Base-by-base conservation (phyloP, 1,139 yeast species). In the Komagataea norvegica region DNA sequence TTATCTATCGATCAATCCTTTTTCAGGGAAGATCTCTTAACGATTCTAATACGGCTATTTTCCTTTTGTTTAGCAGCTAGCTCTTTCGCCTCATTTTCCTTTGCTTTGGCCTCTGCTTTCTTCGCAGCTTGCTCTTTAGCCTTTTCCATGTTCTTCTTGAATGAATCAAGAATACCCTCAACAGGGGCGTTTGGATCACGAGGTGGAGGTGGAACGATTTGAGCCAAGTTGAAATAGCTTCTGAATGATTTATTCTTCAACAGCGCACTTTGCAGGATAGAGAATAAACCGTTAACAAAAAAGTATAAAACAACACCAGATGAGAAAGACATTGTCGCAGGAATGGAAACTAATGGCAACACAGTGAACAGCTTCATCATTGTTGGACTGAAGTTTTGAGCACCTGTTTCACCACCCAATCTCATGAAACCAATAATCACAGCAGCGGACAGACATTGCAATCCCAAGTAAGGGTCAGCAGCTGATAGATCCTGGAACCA, bases 351-450 rank as follows among this genome's bases (percentile, higher is more conserved):
- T 48, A 88, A 69, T 18, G 97, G 97, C 52, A 87, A 62, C 42
- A 71, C 68, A 34, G 84, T 78, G 67, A 89, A 74, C 22, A 83
- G 62, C 55, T 79, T 82, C 64, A 77, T 77, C 77, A 87, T 74
- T 25, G 71, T 72, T 3, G 89, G 86, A 41, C 80, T 69, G 62
- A 86, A 72, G 48, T 74, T 77, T 42, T 75, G 77, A 32, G 83
- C 81, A 40, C 95, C 96, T 15, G 94, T 83, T 60, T 91, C 97
- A 48, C 96, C 96, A 44, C 97, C 98, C 28, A 79, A 64, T 62
- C 80, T 75, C 58, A 91, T 75, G 58, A 91, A 79, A 3, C 74
- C 70, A 37, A 86, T 74, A 44, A 88, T 83, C 19, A 84, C 71
- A 14, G 77, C 72, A n/a, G 96, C 96, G 13, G 97, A 80, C 35